Base-by-base conservation (phyloP, 75 land plant species). In the Picea sitchensis region DNA sequence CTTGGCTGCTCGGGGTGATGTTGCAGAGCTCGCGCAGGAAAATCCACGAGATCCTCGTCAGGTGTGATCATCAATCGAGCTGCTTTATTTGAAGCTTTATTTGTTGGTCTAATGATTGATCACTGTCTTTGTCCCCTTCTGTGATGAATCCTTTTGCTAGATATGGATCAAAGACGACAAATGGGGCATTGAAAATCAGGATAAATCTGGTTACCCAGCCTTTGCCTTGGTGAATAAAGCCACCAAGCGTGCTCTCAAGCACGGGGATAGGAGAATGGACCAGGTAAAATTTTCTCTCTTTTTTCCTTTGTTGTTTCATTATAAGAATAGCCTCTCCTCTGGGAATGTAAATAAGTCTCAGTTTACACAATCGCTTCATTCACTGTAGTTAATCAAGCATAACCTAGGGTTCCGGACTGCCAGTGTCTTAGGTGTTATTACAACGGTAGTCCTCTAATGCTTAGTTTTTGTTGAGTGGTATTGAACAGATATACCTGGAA, bases 121-220 rank as follows among this genome's bases (percentile, higher is more conserved):
- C 51, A 5, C 51, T 47, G 5, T 6, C 7, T 6, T 47, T 47
- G 5, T 47, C 6, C 51, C 51, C 51, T 44, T 60, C 56, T 60
- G 56, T 54, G 38, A 11, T 75, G 59, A 26, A 14, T 77, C 59
- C 38, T 76, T 78, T 26, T 59, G 75, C 79, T 67, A 91, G 95
- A 87, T 86, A 73, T 91, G 91, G 95, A 75, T 84, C 74, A 89
- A 89, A 71, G 93, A 89, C 59, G 84, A 85, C 78, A 81, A 74
- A 18, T 88, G 57, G 82, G 82, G 88, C 41, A 80, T 87, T 3
- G 80, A 76, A 58, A 83, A 88, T 58, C 87, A 89, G 77, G 93
- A 93, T 81, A 81, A 87, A 38, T 85, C 80, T 54, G 95, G 93
- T 2, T 84, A 47, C n/a, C n/a, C n/a, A n/a, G n/a, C n/a, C n/a